phyloP scores from a whole-genome alignment of 441 rosid genomes.

The Adansonia gregorii region DNA sequence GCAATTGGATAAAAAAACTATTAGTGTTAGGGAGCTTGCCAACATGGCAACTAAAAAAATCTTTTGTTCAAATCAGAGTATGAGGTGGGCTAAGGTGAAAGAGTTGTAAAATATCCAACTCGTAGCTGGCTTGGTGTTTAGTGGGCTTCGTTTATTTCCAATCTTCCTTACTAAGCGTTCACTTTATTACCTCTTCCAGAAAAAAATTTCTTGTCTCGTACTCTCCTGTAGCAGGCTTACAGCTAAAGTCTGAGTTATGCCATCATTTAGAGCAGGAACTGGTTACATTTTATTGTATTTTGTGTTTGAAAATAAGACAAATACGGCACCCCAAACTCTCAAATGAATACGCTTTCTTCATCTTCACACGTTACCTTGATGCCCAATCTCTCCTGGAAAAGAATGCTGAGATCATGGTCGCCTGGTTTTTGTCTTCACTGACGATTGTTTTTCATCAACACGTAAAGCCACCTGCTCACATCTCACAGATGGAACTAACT shows the following conservation, averaged over 20 bases:
- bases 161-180: not conserved
- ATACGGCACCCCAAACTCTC: not conserved
- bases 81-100: not conserved
- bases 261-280: not conserved
- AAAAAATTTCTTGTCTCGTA: not conserved
- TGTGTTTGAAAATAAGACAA: not conserved
- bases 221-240: not conserved
- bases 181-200: not conserved
- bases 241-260: not conserved
- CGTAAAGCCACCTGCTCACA: not conserved
- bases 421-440: not conserved
- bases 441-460: not conserved
- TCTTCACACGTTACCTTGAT: conserved; percentile 11
- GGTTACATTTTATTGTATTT: too few relatives aligned
- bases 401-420: not conserved
- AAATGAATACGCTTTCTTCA: not conserved
- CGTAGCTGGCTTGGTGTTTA: not conserved
- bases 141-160: not conserved
- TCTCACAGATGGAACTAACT: not conserved
- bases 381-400: conserved; percentile 1
- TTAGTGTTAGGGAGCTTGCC: not conserved
- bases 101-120: not conserved
- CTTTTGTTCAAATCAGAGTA: not conserved
- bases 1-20: not conserved
- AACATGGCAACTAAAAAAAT: not conserved